A percentile compares a stretch with the other conserved stretches of the same genome.
Evolutionary conservation across 208 protist species (phyloP).

Genomic region (Leishmania tarentolae): DNA sequence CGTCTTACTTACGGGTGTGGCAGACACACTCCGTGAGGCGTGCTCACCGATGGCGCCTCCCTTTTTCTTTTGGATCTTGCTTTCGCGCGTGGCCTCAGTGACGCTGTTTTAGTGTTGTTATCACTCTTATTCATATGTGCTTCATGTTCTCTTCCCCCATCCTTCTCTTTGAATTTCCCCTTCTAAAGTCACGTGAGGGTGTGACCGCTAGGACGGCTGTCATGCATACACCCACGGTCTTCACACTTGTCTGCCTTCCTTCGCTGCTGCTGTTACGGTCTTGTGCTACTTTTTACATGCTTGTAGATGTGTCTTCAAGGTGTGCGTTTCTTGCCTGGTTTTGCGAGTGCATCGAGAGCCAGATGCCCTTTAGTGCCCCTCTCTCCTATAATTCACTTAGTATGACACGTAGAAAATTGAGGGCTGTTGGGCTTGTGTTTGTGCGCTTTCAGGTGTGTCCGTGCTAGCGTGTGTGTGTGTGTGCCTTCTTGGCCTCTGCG

Average conservation of each 20-base stretch:
- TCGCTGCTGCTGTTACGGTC: background rate
- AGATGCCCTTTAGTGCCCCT: background rate
- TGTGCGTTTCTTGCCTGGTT: background rate
- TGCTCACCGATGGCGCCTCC: background rate
- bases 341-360: background rate
- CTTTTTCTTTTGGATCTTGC: background rate
- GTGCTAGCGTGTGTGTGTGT: background rate
- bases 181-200: background rate
- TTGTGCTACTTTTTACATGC: background rate
- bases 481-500: background rate
- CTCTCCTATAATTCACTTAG: background rate
- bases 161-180: background rate
- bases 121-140: background rate
- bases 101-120: background rate
- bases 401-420: background rate
- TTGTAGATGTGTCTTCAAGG: background rate
- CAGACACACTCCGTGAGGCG: background rate
- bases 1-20: background rate
- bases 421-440: background rate
- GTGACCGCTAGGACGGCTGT: background rate
- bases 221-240: background rate
- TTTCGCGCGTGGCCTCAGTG: background rate
- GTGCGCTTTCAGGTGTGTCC: background rate
- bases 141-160: background rate
- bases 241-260: background rate